Conservation (phyloP, 1,284 basidiomycete species). For the Filobasidium uniguttulatum region DNA sequence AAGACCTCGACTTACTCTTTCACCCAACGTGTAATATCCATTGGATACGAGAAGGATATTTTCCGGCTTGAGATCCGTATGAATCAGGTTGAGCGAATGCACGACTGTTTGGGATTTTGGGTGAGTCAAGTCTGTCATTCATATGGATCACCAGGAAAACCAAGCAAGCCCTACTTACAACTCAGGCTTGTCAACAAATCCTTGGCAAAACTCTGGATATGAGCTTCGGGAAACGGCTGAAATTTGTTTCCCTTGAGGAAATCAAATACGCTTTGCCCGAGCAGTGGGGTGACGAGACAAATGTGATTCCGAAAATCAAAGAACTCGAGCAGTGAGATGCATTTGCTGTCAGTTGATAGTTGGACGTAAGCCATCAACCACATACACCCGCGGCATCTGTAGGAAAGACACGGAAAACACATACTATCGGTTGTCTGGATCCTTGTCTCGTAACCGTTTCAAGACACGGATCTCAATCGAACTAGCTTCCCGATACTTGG, state of each 20-base stretch:
- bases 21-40: constrained; percentile 39
- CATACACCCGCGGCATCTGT: background rate
- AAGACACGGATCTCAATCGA: constrained; percentile 97
- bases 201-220: constrained; percentile 90
- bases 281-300: constrained; percentile 89
- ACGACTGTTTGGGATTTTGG: constrained; percentile 48
- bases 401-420: constrained; percentile 31
- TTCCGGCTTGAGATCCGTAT: constrained; percentile 98
- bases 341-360: constrained; percentile 55
- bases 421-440: constrained; percentile 77
- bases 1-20: constrained; percentile 5
- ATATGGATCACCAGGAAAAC: background rate
- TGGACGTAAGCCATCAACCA: background rate
- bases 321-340: constrained; percentile 86
- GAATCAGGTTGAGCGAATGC: constrained; percentile 79
- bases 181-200: constrained; percentile 87
- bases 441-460: constrained; percentile 76
- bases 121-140: background rate
- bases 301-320: constrained; percentile 98
- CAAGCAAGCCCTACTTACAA: constrained; percentile 48
- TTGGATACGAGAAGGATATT: constrained; percentile 91
- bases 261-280: constrained; percentile 97
- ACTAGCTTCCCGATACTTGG: constrained; percentile 95
- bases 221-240: constrained; percentile 83
- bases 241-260: constrained; percentile 98